Evolutionary conservation across 768 basidiomycete genomes (phyloP).

Genomic region (Dendrothele bispora): DNA sequence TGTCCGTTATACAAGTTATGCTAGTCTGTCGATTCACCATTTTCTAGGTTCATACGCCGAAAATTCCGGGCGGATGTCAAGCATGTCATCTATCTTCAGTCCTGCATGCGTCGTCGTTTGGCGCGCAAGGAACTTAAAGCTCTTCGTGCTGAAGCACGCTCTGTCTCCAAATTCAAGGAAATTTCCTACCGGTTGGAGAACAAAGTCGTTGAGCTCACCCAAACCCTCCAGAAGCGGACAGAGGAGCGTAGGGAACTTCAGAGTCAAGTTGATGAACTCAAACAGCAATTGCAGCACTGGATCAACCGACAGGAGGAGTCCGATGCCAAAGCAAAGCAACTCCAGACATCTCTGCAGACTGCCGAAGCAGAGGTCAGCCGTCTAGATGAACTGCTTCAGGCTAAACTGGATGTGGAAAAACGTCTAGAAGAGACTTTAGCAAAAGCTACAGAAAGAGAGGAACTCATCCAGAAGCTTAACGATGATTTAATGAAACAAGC

Average conservation of each 20-base stretch:
- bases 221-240: slow-evolving; percentile 85
- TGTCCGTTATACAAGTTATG: slow-evolving; percentile 32
- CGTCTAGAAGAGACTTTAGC: slow-evolving; percentile 75
- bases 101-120: slow-evolving; percentile 84
- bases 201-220: slow-evolving; percentile 98
- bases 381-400: slow-evolving; percentile 69
- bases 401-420: slow-evolving; percentile 80
- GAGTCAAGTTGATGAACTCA: slow-evolving; percentile 70
- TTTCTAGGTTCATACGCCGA: slow-evolving; percentile 54
- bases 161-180: slow-evolving; percentile 97
- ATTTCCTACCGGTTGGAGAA: slow-evolving; percentile 97
- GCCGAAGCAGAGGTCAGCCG: slow-evolving; percentile 71
- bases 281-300: slow-evolving; percentile 86
- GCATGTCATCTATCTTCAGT: slow-evolving; percentile 84
- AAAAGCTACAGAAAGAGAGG: slow-evolving; percentile 81
- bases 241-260: slow-evolving; percentile 89
- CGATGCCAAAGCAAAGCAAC: slow-evolving; percentile 69
- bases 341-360: slow-evolving; percentile 66
- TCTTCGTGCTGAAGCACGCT: slow-evolving; percentile 90
- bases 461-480: slow-evolving; percentile 75
- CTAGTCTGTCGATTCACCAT: slow-evolving; percentile 1
- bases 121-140: slow-evolving; percentile 84
- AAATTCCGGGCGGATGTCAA: slow-evolving; percentile 58
- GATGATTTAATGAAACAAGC: slow-evolving; percentile 76
- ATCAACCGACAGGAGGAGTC: slow-evolving; percentile 85